phyloP scores from a whole-genome alignment of 2,329 filamentous ascomycete genomes.

The Alternaria infectoria region DNA sequence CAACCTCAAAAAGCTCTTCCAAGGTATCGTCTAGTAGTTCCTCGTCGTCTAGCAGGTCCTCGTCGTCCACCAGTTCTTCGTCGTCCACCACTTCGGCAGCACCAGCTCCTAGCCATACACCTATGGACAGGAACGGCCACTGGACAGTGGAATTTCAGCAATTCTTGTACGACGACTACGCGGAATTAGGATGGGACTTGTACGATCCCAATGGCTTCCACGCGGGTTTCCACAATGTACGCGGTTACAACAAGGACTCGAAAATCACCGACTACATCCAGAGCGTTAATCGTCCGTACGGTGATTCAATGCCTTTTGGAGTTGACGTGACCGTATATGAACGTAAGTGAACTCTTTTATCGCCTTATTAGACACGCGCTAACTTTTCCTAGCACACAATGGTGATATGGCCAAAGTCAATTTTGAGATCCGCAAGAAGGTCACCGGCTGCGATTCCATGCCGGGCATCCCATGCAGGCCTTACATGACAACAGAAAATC shows the following conservation, averaged over 20 bases:
- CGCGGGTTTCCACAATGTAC: slow-evolving; percentile 3
- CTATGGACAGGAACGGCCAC: slow-evolving; percentile 11
- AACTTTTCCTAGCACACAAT: not conserved
- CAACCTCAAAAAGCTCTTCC: not conserved
- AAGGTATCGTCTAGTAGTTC: not conserved
- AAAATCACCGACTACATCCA: slow-evolving; percentile 8
- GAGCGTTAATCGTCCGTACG: slow-evolving; percentile 1
- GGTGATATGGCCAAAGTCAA: slow-evolving; percentile 3
- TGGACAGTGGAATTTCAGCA: slow-evolving; percentile 23
- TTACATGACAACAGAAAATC: slow-evolving; percentile 11
- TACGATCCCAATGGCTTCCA: slow-evolving; percentile 20
- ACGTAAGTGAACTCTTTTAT: not conserved
- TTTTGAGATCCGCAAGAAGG: slow-evolving; percentile 10
- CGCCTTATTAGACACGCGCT: not conserved
- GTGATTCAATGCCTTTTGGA: slow-evolving; percentile 14
- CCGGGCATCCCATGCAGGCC: slow-evolving; percentile 4
- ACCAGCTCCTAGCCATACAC: not conserved
- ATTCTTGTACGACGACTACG: slow-evolving; percentile 11
- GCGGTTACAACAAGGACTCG: not conserved
- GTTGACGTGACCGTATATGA: slow-evolving; percentile 4
- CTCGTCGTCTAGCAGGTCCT: not conserved
- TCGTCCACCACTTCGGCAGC: not conserved
- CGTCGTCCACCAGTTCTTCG: not conserved
- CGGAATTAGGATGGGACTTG: slow-evolving; percentile 21
- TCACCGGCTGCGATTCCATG: slow-evolving; percentile 3